A percentile compares a stretch with the other conserved stretches of the same genome.
phyloP scores from a whole-genome alignment of 2,329 filamentous ascomycete genomes.

The Fusarium pilosicola region DNA sequence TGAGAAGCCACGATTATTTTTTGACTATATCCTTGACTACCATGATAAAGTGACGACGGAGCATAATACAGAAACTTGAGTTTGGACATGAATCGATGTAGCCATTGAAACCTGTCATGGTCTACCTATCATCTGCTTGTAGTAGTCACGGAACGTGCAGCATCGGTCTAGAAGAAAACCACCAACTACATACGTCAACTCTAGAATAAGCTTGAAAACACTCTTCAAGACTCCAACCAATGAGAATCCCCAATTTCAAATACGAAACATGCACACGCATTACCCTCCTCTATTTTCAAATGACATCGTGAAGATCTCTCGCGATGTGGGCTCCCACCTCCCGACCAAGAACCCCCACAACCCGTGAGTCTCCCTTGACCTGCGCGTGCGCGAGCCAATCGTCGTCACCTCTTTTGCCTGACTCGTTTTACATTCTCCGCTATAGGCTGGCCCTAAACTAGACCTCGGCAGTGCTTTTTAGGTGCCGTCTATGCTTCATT shows the following conservation, averaged over 20 bases:
- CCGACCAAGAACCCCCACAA: not conserved
- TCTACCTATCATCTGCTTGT: not conserved
- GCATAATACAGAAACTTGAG: too few relatives aligned
- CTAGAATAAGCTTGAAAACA: not conserved
- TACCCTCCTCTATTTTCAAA: not conserved
- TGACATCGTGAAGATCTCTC: not conserved
- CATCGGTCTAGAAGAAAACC: not conserved
- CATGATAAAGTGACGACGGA: not conserved
- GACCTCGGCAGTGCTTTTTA: conserved; percentile 11
- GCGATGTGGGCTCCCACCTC: conserved; percentile 19
- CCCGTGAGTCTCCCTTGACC: not conserved
- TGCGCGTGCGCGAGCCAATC: conserved; percentile 4
- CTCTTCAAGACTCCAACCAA: not conserved
- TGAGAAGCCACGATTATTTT: not conserved
- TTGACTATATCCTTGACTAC: too few relatives aligned
- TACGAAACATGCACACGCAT: not conserved
- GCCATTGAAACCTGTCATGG: not conserved
- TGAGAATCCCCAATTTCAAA: not conserved
- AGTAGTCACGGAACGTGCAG: not conserved
- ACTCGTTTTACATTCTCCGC: not conserved
- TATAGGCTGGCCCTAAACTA: conserved; percentile 3
- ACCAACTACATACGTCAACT: not conserved
- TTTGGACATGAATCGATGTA: not conserved
- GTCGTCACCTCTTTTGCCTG: not conserved
- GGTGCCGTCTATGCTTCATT: conserved; percentile 14